These are phyloP conservation scores for Alnus rubra DNA, from an alignment of 306 rosid genomes.

Conservation along the genomic window DNA sequence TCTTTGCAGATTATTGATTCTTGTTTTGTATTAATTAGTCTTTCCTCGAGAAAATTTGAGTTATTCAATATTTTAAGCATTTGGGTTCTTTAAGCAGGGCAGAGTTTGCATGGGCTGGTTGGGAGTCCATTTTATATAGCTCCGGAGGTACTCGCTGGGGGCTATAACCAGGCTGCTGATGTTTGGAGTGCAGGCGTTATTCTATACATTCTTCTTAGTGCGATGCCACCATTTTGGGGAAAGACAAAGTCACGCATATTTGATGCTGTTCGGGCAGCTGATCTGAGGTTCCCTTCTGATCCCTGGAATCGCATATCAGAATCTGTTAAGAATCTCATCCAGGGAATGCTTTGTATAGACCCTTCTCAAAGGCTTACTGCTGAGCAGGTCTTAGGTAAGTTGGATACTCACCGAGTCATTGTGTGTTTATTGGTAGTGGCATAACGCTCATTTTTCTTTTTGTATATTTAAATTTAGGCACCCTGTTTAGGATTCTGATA, in stretches of 20 bases:
- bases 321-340: constrained; percentile 73
- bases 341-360: constrained; percentile 70
- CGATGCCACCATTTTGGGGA: constrained; percentile 90
- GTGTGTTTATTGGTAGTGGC: background rate
- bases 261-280: constrained; percentile 71
- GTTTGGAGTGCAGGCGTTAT: constrained; percentile 90
- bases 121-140: constrained; percentile 95
- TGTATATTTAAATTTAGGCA: background rate
- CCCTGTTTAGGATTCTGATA: background rate
- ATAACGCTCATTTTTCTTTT: background rate
- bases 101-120: constrained; percentile 80
- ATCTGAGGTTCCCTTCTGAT: constrained; percentile 65
- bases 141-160: constrained; percentile 84
- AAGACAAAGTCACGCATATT: constrained; percentile 82
- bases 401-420: background rate
- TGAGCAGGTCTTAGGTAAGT: constrained; percentile 70
- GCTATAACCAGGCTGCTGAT: constrained; percentile 86
- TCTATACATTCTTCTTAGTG: constrained; percentile 81
- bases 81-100: constrained; percentile 57
- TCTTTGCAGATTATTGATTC: constrained; percentile 21
- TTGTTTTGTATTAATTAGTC: background rate
- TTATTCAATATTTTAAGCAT: constrained; percentile 31
- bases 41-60: constrained; percentile 4
- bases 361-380: constrained; percentile 74
- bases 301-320: constrained; percentile 67